phyloP scores from a whole-genome alignment of 768 basidiomycete genomes.

The Psilocybe cubensis region DNA sequence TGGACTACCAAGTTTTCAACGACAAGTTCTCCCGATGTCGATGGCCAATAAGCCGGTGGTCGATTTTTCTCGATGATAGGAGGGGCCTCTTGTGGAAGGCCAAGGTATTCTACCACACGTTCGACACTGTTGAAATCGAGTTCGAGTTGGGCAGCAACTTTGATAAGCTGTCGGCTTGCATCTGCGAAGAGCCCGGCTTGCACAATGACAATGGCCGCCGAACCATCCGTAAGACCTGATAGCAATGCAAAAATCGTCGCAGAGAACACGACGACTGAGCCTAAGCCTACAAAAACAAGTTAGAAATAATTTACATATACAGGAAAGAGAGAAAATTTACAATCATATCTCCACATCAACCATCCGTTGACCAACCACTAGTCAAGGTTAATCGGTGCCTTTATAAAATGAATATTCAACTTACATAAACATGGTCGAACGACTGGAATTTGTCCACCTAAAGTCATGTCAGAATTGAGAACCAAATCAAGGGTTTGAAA shows the following conservation, averaged over 20 bases:
- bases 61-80: constrained; percentile 55
- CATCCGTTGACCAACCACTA: constrained; percentile 73
- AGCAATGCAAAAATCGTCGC: constrained; percentile 72
- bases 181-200: constrained; percentile 73
- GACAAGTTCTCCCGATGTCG: constrained; percentile 55
- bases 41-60: constrained; percentile 79
- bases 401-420: constrained; percentile 24
- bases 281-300: constrained; percentile 47
- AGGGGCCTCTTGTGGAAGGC: constrained; percentile 70
- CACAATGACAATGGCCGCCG: constrained; percentile 72
- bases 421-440: constrained; percentile 71
- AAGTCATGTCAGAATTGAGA: background rate
- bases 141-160: constrained; percentile 69
- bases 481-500: background rate
- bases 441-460: constrained; percentile 70
- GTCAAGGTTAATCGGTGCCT: constrained; percentile 22
- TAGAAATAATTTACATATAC: background rate
- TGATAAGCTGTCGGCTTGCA: constrained; percentile 67
- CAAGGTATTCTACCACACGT: constrained; percentile 71
- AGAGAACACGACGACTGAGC: constrained; percentile 70
- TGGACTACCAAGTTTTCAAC: constrained; percentile 62
- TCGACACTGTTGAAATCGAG: constrained; percentile 79
- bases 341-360: constrained; percentile 78
- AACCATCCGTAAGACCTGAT: constrained; percentile 58
- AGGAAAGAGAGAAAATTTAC: constrained; percentile 35